Base-by-base conservation (phyloP, 2,329 filamentous ascomycete genomes). In the Eutypella sp. region DNA sequence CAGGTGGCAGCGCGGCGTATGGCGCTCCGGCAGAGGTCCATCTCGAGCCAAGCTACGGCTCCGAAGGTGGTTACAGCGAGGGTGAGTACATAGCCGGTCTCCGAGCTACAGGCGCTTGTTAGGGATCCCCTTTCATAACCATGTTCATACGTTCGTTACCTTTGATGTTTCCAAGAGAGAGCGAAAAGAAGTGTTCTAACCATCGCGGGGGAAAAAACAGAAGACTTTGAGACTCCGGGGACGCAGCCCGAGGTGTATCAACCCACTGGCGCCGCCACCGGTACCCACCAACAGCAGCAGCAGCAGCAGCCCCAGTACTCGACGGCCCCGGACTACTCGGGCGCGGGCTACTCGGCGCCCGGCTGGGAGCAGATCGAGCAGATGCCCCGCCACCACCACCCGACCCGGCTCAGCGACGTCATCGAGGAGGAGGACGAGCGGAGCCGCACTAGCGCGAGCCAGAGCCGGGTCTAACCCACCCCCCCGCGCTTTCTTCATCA, bases 401-500 rank as follows among this genome's bases (percentile, higher is more conserved):
- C 90, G 0, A 95, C 90, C 8, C 75, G 91, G 46, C 72, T 96
- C 51, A 95, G 89, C 64, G 90, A 95, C 67, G 90, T 96, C 23
- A 76, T 93, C 24, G 86, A 90, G 60, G 89, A 89, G 60, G 85
- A 95, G 52, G 88, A 93, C 55, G 89, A 95, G 67, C 76, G 82
- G 42, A 88, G 86, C 61, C 79, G 86, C 19, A 88, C 85, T 13
- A 87, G 85, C 55, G 82, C 82, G 10, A 85, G 82, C 62, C 76
- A 81, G 48, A 82, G 78, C 59, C 76, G 78, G 16, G 62, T 57
- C 24, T 65, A 52, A 50, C 15, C n/a, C 10, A 11, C 29, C 23
- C 38, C 29, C 15, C 27, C 27, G 13, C 27, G 13, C 11, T 13
- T 23, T n/a, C 19, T n/a, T 22, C 23, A 13, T 7, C n/a, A 39